These are phyloP conservation scores for Aspergillus jensenii DNA, from an alignment of 2,329 filamentous ascomycete genomes.

Conservation along the genomic window DNA sequence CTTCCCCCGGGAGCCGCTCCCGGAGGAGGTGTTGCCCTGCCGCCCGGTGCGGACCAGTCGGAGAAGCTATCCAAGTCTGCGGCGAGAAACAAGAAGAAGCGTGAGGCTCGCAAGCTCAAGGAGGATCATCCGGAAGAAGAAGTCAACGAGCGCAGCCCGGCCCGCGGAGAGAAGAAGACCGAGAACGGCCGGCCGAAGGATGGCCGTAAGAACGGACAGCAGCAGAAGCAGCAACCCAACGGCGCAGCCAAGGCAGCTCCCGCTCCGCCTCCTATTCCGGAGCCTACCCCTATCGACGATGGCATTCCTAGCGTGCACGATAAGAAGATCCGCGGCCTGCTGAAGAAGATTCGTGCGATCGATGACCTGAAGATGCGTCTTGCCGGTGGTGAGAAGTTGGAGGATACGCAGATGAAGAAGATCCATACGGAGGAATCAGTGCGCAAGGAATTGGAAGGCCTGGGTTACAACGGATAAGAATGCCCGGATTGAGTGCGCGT, in stretches of 20 bases:
- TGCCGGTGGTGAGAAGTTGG: conserved; percentile 90
- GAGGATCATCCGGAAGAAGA: conserved; percentile 66
- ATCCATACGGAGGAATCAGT: conserved; percentile 85
- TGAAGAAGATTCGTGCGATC: conserved; percentile 98
- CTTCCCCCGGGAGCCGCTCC: conserved; percentile 69
- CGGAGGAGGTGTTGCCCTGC: conserved; percentile 64
- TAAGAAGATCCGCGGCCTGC: conserved; percentile 88
- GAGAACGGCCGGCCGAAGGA: conserved; percentile 55
- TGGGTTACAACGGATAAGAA: conserved; percentile 51
- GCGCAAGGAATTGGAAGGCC: conserved; percentile 72
- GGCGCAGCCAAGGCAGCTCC: conserved; percentile 34
- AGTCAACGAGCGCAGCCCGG: conserved; percentile 59
- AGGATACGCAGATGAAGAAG: conserved; percentile 98
- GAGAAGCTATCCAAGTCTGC: conserved; percentile 79
- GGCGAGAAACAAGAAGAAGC: conserved; percentile 98
- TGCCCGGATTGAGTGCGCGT: neutral
- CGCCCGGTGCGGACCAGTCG: conserved; percentile 59
- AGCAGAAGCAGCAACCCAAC: conserved; percentile 17
- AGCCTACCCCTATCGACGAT: conserved; percentile 25
- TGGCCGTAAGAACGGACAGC: conserved; percentile 30
- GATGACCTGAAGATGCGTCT: conserved; percentile 97
- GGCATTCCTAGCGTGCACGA: conserved; percentile 66
- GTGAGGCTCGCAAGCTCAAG: conserved; percentile 89
- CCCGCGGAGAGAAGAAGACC: conserved; percentile 56
- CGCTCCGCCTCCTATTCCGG: conserved; percentile 24